Conservation (phyloP, 2,329 filamentous ascomycete genomes). For the Scedosporium apiospermum region DNA sequence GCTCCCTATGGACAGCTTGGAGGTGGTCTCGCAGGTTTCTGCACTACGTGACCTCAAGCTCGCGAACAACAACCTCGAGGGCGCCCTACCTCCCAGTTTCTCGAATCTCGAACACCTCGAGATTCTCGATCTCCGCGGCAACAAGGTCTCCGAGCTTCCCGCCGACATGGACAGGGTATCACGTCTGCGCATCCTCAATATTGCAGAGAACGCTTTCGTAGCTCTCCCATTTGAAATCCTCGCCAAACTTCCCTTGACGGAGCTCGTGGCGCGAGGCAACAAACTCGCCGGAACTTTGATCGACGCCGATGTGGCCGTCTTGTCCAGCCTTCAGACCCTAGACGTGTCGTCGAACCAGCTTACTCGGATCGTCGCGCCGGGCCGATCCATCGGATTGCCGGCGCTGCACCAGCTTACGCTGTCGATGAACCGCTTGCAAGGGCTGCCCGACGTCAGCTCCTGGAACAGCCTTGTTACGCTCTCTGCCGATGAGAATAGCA, state of each 20-base stretch:
- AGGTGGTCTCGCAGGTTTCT: conserved; percentile 63
- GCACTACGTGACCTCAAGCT: conserved; percentile 72
- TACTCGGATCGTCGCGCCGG: conserved; percentile 35
- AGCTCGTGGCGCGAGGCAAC: conserved; percentile 70
- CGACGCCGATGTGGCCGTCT: conserved; percentile 43
- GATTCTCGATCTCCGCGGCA: conserved; percentile 70
- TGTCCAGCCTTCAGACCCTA: conserved; percentile 61
- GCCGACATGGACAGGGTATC: conserved; percentile 55
- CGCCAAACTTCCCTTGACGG: conserved; percentile 57
- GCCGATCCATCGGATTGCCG: conserved; percentile 51
- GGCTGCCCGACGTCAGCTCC: conserved; percentile 61
- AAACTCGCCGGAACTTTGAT: conserved; percentile 66
- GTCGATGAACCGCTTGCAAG: conserved; percentile 70
- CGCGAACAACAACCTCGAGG: conserved; percentile 65
- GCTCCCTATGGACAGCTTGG: conserved; percentile 61
- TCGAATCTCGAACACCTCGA: conserved; percentile 61
- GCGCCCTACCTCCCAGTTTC: conserved; percentile 55
- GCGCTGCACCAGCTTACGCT: conserved; percentile 64
- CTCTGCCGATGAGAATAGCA: conserved; percentile 71
- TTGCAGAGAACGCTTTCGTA: conserved; percentile 69
- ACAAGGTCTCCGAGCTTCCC: conserved; percentile 66
- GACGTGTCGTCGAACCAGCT: conserved; percentile 73
- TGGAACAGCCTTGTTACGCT: conserved; percentile 69
- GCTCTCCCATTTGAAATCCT: conserved; percentile 62
- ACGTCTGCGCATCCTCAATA: conserved; percentile 64